Evolutionary conservation across 2,329 filamentous ascomycete genomes (phyloP), one percentile per base, ranked within the genome.

Genomic region (Fusarium sp.): DNA sequence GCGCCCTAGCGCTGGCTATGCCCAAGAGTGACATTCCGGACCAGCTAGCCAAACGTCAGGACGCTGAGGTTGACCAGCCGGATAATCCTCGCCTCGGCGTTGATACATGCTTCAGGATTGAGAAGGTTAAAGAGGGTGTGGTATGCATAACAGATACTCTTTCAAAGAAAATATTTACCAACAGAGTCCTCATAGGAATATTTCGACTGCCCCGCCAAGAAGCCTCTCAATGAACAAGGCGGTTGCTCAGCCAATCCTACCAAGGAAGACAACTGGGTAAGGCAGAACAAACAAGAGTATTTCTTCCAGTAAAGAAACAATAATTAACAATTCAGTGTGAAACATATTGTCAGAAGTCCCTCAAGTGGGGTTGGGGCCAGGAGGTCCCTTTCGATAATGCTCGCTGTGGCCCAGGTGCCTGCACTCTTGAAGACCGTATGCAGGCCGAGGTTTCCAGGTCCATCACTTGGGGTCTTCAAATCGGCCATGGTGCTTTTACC

Each of bases 401-500:
- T 13, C 36, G 36, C 13, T 39, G 36, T 13, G 36, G 36, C 13
- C 36, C 36, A 10, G 36, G 36, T 3, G 13, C 10, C 10, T 39
- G 36, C 36, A 39, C 36, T 13, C 36, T 36, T 7, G 36, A 39
- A 39, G 36, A 39, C 13, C 36, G 36, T 39, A 39, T 39, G 36
- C 36, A 39, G 13, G 36, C 36, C 8, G 12, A 39, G 8, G 36
- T 39, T 15, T 30, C 28, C 54, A 43, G 48, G 44, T 47, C 36
- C 12, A 34, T 36, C 34, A 48, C 30, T 11, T 59, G 41, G 13
- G 37, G 46, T 13, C 37, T 51, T 18, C 46, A 44, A 36, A 34
- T 51, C 36, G 36, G 41, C 34, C 54, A 47, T 7, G 43, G 54
- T 1, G 54, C 54, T 15, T 57, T 57, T 28, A 57, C 30, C 5